Evolutionary conservation across 768 basidiomycete species (phyloP).

Genomic region (Suillus variegatus): DNA sequence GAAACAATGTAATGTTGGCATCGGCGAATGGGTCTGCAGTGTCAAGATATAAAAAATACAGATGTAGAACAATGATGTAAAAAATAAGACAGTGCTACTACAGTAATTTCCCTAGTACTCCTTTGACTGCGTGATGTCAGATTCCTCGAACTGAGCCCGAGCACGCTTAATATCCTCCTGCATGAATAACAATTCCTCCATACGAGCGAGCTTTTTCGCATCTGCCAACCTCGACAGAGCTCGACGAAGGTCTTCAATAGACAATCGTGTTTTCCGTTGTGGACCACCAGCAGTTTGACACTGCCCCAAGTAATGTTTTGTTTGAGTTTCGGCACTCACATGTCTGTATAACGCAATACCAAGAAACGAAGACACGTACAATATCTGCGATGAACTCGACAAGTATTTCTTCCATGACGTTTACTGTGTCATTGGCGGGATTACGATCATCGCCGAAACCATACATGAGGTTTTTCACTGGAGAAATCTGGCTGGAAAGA

Average conservation of each 20-base stretch:
- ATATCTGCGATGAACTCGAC: conserved; percentile 90
- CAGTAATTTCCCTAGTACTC: conserved; percentile 38
- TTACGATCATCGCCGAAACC: conserved; percentile 92
- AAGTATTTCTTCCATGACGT: conserved; percentile 92
- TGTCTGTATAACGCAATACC: conserved; percentile 6
- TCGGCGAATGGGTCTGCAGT: not conserved
- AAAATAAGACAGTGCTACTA: conserved; percentile 10
- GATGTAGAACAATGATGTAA: conserved; percentile 7
- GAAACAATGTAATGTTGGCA: not conserved
- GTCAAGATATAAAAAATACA: conserved; percentile 8
- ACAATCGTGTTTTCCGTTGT: conserved; percentile 70
- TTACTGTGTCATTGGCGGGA: conserved; percentile 84
- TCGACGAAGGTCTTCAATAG: conserved; percentile 83
- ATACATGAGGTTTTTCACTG: conserved; percentile 87
- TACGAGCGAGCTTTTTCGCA: conserved; percentile 86
- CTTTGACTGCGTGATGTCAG: conserved; percentile 47
- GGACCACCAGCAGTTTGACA: conserved; percentile 74
- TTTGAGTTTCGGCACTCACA: conserved; percentile 11
- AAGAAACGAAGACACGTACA: conserved; percentile 48
- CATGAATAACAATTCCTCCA: conserved; percentile 93
- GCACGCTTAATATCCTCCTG: conserved; percentile 93
- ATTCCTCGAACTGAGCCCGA: conserved; percentile 71
- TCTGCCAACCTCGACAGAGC: conserved; percentile 84
- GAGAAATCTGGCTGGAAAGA: conserved; percentile 13
- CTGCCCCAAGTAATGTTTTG: conserved; percentile 36